phyloP scores from a whole-genome alignment of 192 early-diverging fungal genomes.

The Entomortierella parvispora region DNA sequence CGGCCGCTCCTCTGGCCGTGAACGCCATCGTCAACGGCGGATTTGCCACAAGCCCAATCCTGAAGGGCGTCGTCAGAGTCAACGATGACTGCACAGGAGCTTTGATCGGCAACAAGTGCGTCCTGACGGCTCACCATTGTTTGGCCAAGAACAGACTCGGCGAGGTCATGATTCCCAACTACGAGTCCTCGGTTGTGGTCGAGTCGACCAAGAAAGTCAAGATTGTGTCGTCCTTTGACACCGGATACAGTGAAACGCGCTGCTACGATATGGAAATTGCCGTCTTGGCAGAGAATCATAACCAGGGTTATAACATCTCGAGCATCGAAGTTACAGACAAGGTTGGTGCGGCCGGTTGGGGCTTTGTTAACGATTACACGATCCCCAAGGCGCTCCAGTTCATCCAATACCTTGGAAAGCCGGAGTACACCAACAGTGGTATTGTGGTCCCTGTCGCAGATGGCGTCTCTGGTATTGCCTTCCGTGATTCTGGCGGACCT shows the following conservation, averaged over 20 bases:
- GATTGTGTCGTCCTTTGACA: not conserved
- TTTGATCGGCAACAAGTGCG: slow-evolving; percentile 17
- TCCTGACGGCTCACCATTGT: slow-evolving; percentile 17
- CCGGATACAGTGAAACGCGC: slow-evolving; percentile 7
- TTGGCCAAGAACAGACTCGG: slow-evolving; percentile 1
- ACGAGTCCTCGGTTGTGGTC: not conserved
- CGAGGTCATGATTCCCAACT: slow-evolving; percentile 14
- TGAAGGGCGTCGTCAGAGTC: slow-evolving; percentile 5
- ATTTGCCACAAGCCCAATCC: slow-evolving; percentile 6
- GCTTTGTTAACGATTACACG: slow-evolving; percentile 8
- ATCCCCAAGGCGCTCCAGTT: slow-evolving; percentile 17
- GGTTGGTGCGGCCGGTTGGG: slow-evolving; percentile 8
- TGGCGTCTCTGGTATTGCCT: slow-evolving; percentile 5
- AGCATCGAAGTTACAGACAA: not conserved
- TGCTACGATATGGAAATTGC: slow-evolving; percentile 26
- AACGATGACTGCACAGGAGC: slow-evolving; percentile 21
- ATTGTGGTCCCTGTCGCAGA: slow-evolving; percentile 14
- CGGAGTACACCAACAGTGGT: not conserved
- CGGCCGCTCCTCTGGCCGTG: not conserved
- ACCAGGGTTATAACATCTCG: slow-evolving; percentile 11
- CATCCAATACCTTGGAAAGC: slow-evolving; percentile 7
- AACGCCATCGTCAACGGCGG: slow-evolving; percentile 18
- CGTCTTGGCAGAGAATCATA: slow-evolving; percentile 4
- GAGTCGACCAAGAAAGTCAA: slow-evolving; percentile 5
- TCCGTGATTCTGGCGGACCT: slow-evolving; percentile 20